Evolutionary conservation across 2,329 filamentous ascomycete genomes (phyloP), one percentile per base, ranked within the genome.

Genomic region (Fusarium longipes): DNA sequence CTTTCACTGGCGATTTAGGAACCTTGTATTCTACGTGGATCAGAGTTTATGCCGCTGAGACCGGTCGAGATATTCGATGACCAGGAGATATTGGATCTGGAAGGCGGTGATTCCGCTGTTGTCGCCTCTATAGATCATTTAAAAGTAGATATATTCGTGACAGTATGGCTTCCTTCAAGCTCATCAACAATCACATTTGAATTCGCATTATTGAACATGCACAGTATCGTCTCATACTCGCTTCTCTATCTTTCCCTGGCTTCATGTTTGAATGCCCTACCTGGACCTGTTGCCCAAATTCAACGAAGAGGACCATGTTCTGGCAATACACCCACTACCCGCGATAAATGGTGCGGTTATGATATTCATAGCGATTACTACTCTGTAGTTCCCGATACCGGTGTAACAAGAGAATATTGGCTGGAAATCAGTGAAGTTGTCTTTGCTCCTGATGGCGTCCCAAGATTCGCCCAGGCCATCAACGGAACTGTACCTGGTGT

Each of bases 401-500:
- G 83, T 3, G 82, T 84, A 2, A 84, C 80, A 5, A 76, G 81
- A 30, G 85, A 87, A 64, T 84, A 82, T 70, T 82, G 78, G 76
- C 74, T 84, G n/a, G 77, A 80, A 14, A 61, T 83, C 15, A 74
- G 75, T 7, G 78, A 83, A 27, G 74, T 75, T 30, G 80, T 76
- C 3, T 74, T 77, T 25, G 70, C 79, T 9, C 82, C 82, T 1
- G 85, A 87, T 74, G 84, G 85, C 8, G 75, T 83, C 15, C 70
- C 74, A 15, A 77, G 81, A 17, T 61, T 72, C 11, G 77, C 74
- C 32, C 77, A 81, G 70, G 79, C 86, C n/a, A 73, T 89, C 70
- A 89, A 90, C 68, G 84, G 83, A 12, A 79, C 82, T 43, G 83
- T 87, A 63, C 88, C 88, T 4, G 89, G 68, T 65, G 62, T 22